Base-by-base conservation (phyloP, 768 basidiomycete genomes). In the Psilocybe subaeruginosa region DNA sequence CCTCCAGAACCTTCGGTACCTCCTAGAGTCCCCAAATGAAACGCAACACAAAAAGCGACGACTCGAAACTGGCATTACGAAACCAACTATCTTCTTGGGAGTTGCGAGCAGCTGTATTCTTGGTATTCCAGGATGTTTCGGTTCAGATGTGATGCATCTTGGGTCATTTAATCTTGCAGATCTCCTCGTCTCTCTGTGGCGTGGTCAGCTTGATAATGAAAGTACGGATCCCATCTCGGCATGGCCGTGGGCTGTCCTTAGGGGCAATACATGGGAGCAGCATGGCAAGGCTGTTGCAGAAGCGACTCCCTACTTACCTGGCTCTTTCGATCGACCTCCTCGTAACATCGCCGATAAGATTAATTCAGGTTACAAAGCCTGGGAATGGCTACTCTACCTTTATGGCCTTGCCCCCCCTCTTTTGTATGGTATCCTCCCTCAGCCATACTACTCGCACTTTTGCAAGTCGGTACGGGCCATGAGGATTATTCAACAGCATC, bases 321-420 rank as follows among this genome's bases (percentile, higher is more conserved):
- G 72, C 19, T 19, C 19, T 19, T 19, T 19, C 19, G 19, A 19
- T 19, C 19, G 19, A 19, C 19, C 19, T 19, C 0, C 78, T 2
- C 73, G 77, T 0, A 77, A 82, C 58, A 69, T 69, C 17, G 77
- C 77, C 0, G 68, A 75, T 45, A 81, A 81, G 59, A 72, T 81
- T 3, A 67, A 56, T 62, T 71, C 67, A 17, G 69, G 72, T 0
- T 75, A 74, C 59, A 75, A 75, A 45, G 73, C 69, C 2, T 66
- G 63, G 60, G 72, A 73, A 43, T 74, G 56, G n/a, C 45, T 72
- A 9, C 58, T 69, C 0, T 76, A 73, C 37, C n/a, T 74, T 3
- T 74, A 58, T 57, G 65, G 68, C 4, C 62, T 77, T 1, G 73
- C 64, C 1, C 72, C 72, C 3, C 72, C 63, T 0, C 61, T 77